A percentile compares a stretch with the other conserved stretches of the same genome.
Evolutionary conservation across 805 yeast species (phyloP).

Genomic region (Metschnikowia baotianmanensis): DNA sequence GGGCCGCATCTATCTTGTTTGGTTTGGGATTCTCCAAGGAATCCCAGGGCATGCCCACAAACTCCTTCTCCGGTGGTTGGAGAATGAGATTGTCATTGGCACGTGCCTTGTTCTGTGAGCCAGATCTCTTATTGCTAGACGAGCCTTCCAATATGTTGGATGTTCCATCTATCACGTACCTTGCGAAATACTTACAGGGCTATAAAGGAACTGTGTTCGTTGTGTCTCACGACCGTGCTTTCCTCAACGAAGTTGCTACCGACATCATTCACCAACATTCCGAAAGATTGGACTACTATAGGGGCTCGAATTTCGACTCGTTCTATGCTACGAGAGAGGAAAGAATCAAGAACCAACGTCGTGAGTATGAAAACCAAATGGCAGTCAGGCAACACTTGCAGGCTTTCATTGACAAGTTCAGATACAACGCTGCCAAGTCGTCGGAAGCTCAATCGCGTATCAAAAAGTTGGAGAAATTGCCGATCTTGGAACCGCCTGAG

Average conservation of each 20-base stretch:
- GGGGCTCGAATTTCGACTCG: slow-evolving; percentile 90
- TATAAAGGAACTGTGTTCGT: slow-evolving; percentile 92
- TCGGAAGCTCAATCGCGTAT: slow-evolving; percentile 98
- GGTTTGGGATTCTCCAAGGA: slow-evolving; percentile 94
- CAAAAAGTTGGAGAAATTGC: slow-evolving; percentile 92
- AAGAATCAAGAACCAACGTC: slow-evolving; percentile 85
- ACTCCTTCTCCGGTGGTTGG: slow-evolving; percentile 99
- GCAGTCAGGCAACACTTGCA: slow-evolving; percentile 92
- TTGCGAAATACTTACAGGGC: slow-evolving; percentile 84
- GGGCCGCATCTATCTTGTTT: slow-evolving; percentile 88
- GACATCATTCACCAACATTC: slow-evolving; percentile 98
- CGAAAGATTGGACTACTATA: slow-evolving; percentile 92
- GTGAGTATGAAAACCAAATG: slow-evolving; percentile 98
- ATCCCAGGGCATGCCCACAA: slow-evolving; percentile 80
- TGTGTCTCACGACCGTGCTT: slow-evolving; percentile 97
- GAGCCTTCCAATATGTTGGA: slow-evolving; percentile 99
- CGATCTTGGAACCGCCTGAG: slow-evolving; percentile 89
- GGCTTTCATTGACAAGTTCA: slow-evolving; percentile 89
- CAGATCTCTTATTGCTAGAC: slow-evolving; percentile 88
- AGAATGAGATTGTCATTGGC: slow-evolving; percentile 99
- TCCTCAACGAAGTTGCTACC: slow-evolving; percentile 96
- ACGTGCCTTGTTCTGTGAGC: slow-evolving; percentile 95
- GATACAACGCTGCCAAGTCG: slow-evolving; percentile 97
- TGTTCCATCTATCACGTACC: slow-evolving; percentile 94
- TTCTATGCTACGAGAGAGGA: slow-evolving; percentile 94